Evolutionary conservation across 148 eudicot species (phyloP), one percentile per base, ranked within the genome.

Genomic region (Bassia scoparia): DNA sequence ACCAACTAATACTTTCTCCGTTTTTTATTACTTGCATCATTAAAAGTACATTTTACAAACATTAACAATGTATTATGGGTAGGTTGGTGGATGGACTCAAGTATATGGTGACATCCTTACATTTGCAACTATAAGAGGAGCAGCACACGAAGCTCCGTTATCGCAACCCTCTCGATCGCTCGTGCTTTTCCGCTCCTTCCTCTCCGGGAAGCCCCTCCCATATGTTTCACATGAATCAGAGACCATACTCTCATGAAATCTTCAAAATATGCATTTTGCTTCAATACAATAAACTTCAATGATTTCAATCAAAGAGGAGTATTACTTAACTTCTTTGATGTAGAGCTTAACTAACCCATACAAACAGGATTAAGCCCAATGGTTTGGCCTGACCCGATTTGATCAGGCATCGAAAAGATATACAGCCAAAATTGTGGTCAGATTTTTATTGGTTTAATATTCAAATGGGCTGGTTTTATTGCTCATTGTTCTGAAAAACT

Each of bases 71-170:
- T 23, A 33, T 8, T 20, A 31, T 30, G 18, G 11, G 24, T 79
- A 92, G 96, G 90, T 90, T 71, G 98, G 77, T 37, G 98, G 96
- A 38, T 92, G 93, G 91, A 86, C 86, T 27, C 84, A 87, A 74
- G 91, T 65, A 1, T 88, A 87, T 56, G 85, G 90, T 6, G 82
- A 93, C 64, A 72, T 62, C 23, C 72, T 91, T 48, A 76, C 92
- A 17, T 91, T 70, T 79, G 95, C 97, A 54, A 91, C 95, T 27
- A 70, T 87, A 12, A 82, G 95, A 86, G 97, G 95, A 60, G 94
- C 93, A 37, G 74, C 89, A 20, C 93, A 91, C 50, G 87, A 87
- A 84, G 93, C 85, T 43, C 95, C 95, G 68, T 85, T 69, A 41
- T 74, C 97, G 1, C 95, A 91, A 43, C 94, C 97, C 5, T 86